Percentiles rank a stretch among this genome's conserved stretches.
phyloP scores from a whole-genome alignment of 305 asterid species.

The Salvia sclarea region DNA sequence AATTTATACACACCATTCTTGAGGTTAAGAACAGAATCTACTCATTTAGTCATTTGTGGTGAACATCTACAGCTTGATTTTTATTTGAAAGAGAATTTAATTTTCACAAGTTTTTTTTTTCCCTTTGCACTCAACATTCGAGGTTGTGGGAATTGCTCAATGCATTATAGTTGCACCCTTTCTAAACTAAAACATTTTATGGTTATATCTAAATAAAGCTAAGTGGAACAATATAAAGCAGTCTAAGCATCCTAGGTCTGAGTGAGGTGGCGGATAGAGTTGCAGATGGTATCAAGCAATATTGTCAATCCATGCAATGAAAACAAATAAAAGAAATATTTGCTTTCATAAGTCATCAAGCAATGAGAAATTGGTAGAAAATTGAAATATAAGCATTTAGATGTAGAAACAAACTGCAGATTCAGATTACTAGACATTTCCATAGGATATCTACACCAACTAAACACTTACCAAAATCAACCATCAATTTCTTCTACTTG shows the following conservation, averaged over 20 bases:
- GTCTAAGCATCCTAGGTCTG: too few species aligned
- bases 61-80: too few species aligned
- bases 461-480: slow-evolving; percentile 5
- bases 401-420: not conserved
- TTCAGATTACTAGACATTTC: not conserved
- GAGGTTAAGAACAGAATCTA: not conserved
- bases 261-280: too few species aligned
- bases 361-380: not conserved
- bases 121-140: too few species aligned
- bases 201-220: not conserved
- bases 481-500: slow-evolving; percentile 22
- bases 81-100: too few species aligned
- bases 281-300: too few species aligned
- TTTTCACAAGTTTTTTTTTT: too few species aligned
- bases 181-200: too few species aligned
- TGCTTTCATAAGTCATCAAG: not conserved
- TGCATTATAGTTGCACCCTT: too few species aligned
- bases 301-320: not conserved
- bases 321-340: too few species aligned
- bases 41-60: not conserved
- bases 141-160: too few species aligned
- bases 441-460: slow-evolving; percentile 9
- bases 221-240: not conserved
- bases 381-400: not conserved
- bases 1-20: not conserved